These are phyloP conservation scores for Colletotrichum echinochloae DNA, from an alignment of 2,329 filamentous ascomycete genomes.

Conservation along the genomic window DNA sequence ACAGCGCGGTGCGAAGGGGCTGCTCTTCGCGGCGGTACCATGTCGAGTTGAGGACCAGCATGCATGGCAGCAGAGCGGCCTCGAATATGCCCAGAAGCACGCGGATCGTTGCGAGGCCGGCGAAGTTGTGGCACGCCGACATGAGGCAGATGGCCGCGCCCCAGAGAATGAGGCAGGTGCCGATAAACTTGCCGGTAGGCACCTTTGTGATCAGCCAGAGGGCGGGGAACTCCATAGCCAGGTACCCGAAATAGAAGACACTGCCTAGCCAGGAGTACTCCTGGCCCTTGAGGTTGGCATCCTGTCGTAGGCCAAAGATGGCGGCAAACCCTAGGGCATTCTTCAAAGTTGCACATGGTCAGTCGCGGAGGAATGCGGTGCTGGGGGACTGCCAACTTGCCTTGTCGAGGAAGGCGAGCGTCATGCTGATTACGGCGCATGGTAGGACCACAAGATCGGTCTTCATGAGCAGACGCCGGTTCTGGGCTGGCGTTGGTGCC, in stretches of 20 bases:
- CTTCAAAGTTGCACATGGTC: slow-evolving; percentile 6
- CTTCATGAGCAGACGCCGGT: slow-evolving; percentile 38
- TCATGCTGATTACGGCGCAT: slow-evolving; percentile 40
- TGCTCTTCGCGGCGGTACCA: slow-evolving; percentile 67
- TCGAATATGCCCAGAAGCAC: slow-evolving; percentile 44
- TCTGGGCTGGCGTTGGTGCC: slow-evolving; percentile 26
- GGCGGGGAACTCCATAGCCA: slow-evolving; percentile 70
- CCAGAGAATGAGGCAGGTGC: slow-evolving; percentile 54
- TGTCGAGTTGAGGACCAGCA: slow-evolving; percentile 60
- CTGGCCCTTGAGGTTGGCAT: slow-evolving; percentile 62
- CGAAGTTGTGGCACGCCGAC: slow-evolving; percentile 50
- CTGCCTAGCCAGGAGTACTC: slow-evolving; percentile 70
- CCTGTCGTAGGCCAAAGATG: slow-evolving; percentile 64
- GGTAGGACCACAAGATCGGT: slow-evolving; percentile 42
- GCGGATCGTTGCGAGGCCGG: slow-evolving; percentile 41
- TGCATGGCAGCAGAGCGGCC: slow-evolving; percentile 55
- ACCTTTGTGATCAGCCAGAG: slow-evolving; percentile 66
- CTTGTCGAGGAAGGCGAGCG: slow-evolving; percentile 42
- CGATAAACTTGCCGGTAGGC: slow-evolving; percentile 32
- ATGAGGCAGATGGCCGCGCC: slow-evolving; percentile 49
- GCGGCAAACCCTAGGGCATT: slow-evolving; percentile 57
- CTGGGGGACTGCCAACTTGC: background rate
- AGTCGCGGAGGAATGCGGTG: background rate
- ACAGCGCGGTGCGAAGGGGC: slow-evolving; percentile 72
- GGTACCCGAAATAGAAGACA: slow-evolving; percentile 69